phyloP scores from a whole-genome alignment of 106 monocot genomes.

The Dendrobium huoshanense region DNA sequence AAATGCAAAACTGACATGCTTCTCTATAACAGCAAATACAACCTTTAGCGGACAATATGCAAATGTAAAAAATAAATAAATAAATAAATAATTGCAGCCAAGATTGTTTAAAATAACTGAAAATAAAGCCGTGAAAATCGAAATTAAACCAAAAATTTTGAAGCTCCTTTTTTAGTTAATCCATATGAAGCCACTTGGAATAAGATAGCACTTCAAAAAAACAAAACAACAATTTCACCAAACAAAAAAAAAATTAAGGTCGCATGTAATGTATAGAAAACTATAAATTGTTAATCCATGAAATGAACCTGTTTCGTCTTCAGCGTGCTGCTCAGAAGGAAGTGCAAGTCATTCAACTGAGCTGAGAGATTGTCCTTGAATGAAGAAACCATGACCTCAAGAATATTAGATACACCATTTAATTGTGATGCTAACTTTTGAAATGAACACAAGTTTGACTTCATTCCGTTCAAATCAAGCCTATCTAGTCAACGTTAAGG shows the following conservation, averaged over 20 bases:
- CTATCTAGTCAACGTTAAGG: slow-evolving; percentile 56
- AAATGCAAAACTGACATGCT: neutral
- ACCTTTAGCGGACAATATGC: neutral
- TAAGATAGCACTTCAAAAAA: neutral
- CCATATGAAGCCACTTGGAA: neutral
- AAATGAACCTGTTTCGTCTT: slow-evolving; percentile 81
- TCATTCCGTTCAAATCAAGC: slow-evolving; percentile 33
- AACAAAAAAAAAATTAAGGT: neutral
- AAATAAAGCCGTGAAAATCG: neutral
- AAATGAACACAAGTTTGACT: slow-evolving; percentile 33
- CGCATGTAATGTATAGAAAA: neutral
- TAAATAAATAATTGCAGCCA: neutral
- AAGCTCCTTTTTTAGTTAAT: neutral
- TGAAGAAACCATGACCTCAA: slow-evolving; percentile 75
- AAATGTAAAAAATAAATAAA: neutral
- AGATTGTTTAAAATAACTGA: neutral
- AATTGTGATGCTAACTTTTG: slow-evolving; percentile 44
- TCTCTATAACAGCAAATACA: neutral
- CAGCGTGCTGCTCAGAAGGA: slow-evolving; percentile 51
- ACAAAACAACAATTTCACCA: neutral
- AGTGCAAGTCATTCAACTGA: slow-evolving; percentile 59
- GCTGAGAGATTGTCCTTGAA: slow-evolving; percentile 43
- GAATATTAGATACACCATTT: slow-evolving; percentile 66
- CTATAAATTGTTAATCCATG: neutral
- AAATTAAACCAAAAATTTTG: neutral